Conservation (phyloP, 176 grass and related monocot species). For the Typha latifolia region DNA sequence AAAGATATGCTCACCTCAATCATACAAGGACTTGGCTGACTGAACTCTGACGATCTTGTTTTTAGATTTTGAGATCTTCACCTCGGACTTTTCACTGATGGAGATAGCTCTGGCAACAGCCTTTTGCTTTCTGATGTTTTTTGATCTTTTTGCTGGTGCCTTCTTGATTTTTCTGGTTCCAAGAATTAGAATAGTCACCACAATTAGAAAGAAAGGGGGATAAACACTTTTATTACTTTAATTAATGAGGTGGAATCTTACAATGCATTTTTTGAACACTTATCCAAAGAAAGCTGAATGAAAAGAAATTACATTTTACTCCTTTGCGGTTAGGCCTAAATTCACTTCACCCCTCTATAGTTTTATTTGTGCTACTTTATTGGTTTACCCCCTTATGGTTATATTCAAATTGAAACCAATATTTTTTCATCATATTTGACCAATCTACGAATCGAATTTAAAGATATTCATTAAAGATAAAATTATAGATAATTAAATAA, state of each 20-base stretch:
- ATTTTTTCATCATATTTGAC: too few species aligned
- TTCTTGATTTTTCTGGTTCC: slow-evolving; percentile 86
- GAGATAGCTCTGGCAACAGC: slow-evolving; percentile 45
- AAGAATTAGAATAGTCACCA: not conserved
- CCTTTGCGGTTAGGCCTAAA: too few species aligned
- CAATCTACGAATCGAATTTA: too few species aligned
- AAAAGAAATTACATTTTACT: too few species aligned
- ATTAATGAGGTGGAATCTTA: not conserved
- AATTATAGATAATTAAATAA: too few species aligned
- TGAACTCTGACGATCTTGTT: slow-evolving; percentile 63
- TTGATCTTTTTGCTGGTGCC: slow-evolving; percentile 42
- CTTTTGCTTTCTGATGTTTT: slow-evolving; percentile 68
- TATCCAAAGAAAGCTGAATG: too few species aligned
- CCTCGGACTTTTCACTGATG: slow-evolving; percentile 49
- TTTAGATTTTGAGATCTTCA: slow-evolving; percentile 64
- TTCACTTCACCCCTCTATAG: too few species aligned
- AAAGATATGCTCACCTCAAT: slow-evolving; percentile 28
- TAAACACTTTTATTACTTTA: not conserved
- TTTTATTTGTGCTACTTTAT: too few species aligned
- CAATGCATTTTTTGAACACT: not conserved
- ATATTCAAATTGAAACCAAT: too few species aligned
- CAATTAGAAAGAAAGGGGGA: not conserved
- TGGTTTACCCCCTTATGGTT: too few species aligned
- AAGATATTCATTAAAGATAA: too few species aligned
- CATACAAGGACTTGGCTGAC: slow-evolving; percentile 73